Percentiles rank a stretch among this genome's conserved stretches.
phyloP scores from a whole-genome alignment of 2,329 filamentous ascomycete genomes.

The Diaporthe destruens region DNA sequence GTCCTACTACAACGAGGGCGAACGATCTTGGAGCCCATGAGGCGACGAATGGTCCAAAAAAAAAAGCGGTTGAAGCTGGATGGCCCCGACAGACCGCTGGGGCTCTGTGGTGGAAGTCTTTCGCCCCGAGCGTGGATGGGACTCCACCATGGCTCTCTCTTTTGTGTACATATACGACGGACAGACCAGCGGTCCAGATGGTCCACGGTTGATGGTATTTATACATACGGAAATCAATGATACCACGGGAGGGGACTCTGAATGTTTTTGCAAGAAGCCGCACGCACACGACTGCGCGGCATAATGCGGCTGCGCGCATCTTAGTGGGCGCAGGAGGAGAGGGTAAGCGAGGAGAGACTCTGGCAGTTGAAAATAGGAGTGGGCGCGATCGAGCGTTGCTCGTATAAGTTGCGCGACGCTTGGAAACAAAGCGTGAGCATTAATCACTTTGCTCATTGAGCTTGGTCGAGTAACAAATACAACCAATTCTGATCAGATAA shows the following conservation, averaged over 20 bases:
- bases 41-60: constrained; percentile 34
- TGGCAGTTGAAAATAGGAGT: neutral
- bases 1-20: neutral
- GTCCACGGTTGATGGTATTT: constrained; percentile 19
- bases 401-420: constrained; percentile 9
- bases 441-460: neutral
- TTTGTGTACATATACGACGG: constrained; percentile 36
- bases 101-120: neutral
- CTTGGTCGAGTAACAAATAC: constrained; percentile 10
- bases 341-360: neutral
- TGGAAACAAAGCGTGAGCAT: constrained; percentile 16
- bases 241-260: constrained; percentile 34
- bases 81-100: neutral
- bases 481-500: neutral
- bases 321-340: neutral
- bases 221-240: constrained; percentile 33
- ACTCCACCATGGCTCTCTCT: constrained; percentile 15
- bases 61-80: constrained; percentile 8
- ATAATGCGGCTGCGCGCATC: neutral
- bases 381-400: neutral
- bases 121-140: neutral
- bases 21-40: constrained; percentile 6
- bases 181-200: constrained; percentile 9
- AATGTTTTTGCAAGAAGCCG: constrained; percentile 14
- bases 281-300: constrained; percentile 11